Base-by-base conservation (phyloP, 2,329 filamentous ascomycete species). In the Byssoonygena ceratinophila region DNA sequence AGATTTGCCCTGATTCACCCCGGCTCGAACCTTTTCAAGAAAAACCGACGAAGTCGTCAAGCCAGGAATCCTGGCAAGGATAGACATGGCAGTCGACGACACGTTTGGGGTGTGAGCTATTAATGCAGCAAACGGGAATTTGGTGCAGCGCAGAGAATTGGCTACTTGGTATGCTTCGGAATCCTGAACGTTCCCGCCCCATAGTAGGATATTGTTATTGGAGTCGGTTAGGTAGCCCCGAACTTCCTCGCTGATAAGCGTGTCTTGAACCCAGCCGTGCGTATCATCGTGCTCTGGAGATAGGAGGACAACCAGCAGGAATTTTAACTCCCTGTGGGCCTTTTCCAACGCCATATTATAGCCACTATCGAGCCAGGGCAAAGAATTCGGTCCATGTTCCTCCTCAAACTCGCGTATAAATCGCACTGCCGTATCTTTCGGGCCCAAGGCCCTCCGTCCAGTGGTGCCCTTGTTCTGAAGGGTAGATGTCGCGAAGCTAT, bases 281-380 rank as follows among this genome's bases (percentile, higher is more conserved):
- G 87, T 97, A 61, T 97, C 89, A 63, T 98, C 92, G 67, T 98
- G 91, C 68, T 97, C 92, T 0, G 90, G 88, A 0, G 90, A 94
- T 50, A 95, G 72, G 14, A 98, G 77, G 4, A 97, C 73, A 14
- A 96, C 84, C n/a, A 97, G 71, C 12, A 98, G 74, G 64, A 94
- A 95, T 65, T 94, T 94, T 52, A 96, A 77, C 32, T 97, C 88
- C 59, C 82, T 83, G 73, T 97, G 96, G 4, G 91, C 89, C 34
- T 84, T 71, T 64, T 98, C 92, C 57, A 95, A 81, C 0, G 90
- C 89, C 69, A 94, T 86, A 4, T 94, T 90, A 64, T 97, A 92
- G 3, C 91, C 89, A 48, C 85, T 85, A 64, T 96, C 90, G 59
- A 84, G 82, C 67, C 94, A 95, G 0, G 85, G 83, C 3, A 97